Evolutionary conservation across 163 green algal genomes (phyloP).

Genomic region (Scenedesmus sp.): DNA sequence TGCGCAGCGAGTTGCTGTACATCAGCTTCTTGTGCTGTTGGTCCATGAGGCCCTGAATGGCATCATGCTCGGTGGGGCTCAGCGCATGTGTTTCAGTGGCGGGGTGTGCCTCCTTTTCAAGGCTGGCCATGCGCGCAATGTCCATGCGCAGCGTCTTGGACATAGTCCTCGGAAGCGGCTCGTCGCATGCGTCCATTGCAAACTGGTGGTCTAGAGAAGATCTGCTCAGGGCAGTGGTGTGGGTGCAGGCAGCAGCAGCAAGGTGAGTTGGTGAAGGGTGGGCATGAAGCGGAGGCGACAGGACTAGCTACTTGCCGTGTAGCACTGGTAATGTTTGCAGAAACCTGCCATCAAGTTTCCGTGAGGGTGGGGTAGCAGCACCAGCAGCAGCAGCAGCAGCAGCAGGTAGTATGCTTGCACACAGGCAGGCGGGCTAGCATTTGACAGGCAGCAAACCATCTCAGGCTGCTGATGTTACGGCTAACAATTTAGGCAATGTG

Average conservation of each 20-base stretch:
- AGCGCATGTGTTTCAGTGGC: conserved; percentile 14
- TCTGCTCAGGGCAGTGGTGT: not conserved
- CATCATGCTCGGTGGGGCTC: conserved; percentile 7
- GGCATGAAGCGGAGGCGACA: no score
- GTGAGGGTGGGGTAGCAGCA: not conserved
- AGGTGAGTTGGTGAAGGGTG: not conserved
- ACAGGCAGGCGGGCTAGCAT: not conserved
- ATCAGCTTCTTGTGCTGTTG: conserved; percentile 25
- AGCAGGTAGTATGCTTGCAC: no score
- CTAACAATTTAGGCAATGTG: no score
- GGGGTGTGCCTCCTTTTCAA: not conserved
- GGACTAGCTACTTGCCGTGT: no score
- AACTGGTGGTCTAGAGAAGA: not conserved
- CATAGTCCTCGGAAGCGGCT: not conserved
- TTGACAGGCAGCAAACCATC: not conserved
- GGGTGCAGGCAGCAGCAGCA: not conserved
- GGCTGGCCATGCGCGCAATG: conserved; percentile 25
- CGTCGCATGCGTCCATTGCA: not conserved
- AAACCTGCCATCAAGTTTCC: not conserved
- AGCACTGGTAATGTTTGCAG: not conserved
- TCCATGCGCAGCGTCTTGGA: conserved; percentile 39
- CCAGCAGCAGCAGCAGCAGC: not conserved
- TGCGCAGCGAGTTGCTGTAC: conserved; percentile 34
- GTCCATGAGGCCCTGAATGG: not conserved
- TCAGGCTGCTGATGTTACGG: not conserved